phyloP scores from a whole-genome alignment of 2,329 filamentous ascomycete species.

The Chaetoscypha palmicola region DNA sequence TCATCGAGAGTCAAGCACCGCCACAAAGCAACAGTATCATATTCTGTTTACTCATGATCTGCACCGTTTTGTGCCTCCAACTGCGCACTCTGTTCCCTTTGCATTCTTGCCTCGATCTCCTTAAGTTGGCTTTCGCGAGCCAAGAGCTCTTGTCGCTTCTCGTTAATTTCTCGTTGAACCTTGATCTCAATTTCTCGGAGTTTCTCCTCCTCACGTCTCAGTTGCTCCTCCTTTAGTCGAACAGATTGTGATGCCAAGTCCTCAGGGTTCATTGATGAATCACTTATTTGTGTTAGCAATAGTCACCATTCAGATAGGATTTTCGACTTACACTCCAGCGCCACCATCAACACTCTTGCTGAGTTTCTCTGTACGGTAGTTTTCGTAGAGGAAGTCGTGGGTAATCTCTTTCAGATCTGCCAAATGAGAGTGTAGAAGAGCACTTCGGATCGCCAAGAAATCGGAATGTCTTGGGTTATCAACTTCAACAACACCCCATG shows the following conservation, averaged over 20 bases:
- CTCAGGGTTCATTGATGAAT: conserved; percentile 95
- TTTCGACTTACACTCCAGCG: conserved; percentile 71
- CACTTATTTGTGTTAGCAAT: no score
- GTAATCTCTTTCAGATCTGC: conserved; percentile 99
- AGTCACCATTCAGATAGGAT: no score
- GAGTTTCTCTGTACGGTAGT: conserved; percentile 99
- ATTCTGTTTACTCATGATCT: conserved; percentile 21
- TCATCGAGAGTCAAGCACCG: conserved; percentile 4
- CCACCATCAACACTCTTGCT: conserved; percentile 97
- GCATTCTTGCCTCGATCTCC: conserved; percentile 97
- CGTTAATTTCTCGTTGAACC: conserved; percentile 99
- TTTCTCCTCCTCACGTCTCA: conserved; percentile 99
- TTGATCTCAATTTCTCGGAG: conserved; percentile 98
- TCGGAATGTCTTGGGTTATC: conserved; percentile 99
- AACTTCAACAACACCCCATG: conserved; percentile 97
- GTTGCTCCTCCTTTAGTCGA: conserved; percentile 98
- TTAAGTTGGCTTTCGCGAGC: conserved; percentile 97
- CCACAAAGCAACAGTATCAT: conserved; percentile 12
- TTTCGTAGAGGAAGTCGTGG: conserved; percentile 99
- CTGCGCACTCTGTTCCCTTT: conserved; percentile 64
- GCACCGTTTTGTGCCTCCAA: conserved; percentile 32
- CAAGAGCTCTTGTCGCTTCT: conserved; percentile 97
- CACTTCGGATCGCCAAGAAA: conserved; percentile 94
- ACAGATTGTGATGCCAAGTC: conserved; percentile 95
- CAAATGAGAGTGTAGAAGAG: conserved; percentile 93